Evolutionary conservation across 2,329 filamentous ascomycete genomes (phyloP).

Genomic region (Fusarium multiceps): DNA sequence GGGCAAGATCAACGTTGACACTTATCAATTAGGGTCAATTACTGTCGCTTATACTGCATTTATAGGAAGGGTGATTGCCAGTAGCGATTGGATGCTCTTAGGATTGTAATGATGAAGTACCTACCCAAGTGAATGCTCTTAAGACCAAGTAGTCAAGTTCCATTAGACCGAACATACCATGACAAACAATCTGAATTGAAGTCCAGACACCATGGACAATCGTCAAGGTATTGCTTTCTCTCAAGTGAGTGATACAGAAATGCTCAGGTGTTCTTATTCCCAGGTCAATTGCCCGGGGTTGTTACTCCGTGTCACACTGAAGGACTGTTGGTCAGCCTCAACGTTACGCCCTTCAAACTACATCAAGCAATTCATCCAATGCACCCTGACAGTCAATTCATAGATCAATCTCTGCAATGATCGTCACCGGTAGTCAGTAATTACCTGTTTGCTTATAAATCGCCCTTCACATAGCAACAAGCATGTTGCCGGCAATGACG

Average conservation of each 20-base stretch:
- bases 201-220: too few relatives aligned
- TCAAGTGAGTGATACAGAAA: not conserved
- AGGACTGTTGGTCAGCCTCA: not conserved
- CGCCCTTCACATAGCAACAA: rapidly evolving
- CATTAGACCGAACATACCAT: not conserved
- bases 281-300: not conserved
- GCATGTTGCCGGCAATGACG: not conserved
- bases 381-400: not conserved
- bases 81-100: not conserved
- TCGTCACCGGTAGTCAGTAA: not conserved
- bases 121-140: not conserved
- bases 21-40: not conserved
- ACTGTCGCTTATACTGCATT: not conserved
- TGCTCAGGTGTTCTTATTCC: not conserved
- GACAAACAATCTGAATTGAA: not conserved
- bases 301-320: not conserved
- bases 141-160: not conserved
- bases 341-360: not conserved
- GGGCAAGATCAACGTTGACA: not conserved
- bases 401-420: rapidly evolving
- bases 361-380: not conserved
- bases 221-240: too few relatives aligned
- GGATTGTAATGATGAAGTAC: not conserved
- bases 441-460: not conserved
- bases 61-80: not conserved